phyloP scores from a whole-genome alignment of 768 basidiomycete species.

The Hericium alpestre region DNA sequence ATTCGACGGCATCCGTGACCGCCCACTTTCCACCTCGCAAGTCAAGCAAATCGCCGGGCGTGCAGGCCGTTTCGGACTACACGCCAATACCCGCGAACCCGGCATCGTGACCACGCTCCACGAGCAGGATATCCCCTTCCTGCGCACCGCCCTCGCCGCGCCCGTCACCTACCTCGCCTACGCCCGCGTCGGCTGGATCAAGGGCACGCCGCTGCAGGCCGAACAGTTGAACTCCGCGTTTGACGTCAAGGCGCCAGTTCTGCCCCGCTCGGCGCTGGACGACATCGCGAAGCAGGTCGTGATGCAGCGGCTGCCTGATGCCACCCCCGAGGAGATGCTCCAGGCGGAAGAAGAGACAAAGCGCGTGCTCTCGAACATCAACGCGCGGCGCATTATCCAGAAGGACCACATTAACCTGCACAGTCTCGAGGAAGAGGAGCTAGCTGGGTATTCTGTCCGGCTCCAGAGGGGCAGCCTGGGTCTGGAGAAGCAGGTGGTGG shows the following conservation, averaged over 20 bases:
- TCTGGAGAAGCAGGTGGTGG: slow-evolving; percentile 18
- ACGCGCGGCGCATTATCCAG: slow-evolving; percentile 60
- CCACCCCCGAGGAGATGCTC: slow-evolving; percentile 16
- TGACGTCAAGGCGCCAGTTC: not conserved
- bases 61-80: slow-evolving; percentile 80
- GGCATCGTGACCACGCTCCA: slow-evolving; percentile 72
- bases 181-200: slow-evolving; percentile 35
- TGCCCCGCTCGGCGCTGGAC: slow-evolving; percentile 4
- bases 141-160: slow-evolving; percentile 44
- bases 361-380: slow-evolving; percentile 49
- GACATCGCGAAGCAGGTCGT: slow-evolving; percentile 1
- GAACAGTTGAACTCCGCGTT: not conserved
- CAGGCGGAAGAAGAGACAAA: slow-evolving; percentile 25
- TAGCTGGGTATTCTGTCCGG: slow-evolving; percentile 52
- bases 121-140: slow-evolving; percentile 46
- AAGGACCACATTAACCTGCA: slow-evolving; percentile 53
- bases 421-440: slow-evolving; percentile 54
- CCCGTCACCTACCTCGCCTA: slow-evolving; percentile 39
- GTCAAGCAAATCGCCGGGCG: slow-evolving; percentile 93
- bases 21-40: slow-evolving; percentile 54
- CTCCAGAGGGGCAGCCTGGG: slow-evolving; percentile 48
- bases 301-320: slow-evolving; percentile 21
- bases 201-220: not conserved
- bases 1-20: slow-evolving; percentile 33
- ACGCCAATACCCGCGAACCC: slow-evolving; percentile 32